Evolutionary conservation across 192 early-diverging fungal genomes (phyloP).

Genomic region (Thamnidium elegans): DNA sequence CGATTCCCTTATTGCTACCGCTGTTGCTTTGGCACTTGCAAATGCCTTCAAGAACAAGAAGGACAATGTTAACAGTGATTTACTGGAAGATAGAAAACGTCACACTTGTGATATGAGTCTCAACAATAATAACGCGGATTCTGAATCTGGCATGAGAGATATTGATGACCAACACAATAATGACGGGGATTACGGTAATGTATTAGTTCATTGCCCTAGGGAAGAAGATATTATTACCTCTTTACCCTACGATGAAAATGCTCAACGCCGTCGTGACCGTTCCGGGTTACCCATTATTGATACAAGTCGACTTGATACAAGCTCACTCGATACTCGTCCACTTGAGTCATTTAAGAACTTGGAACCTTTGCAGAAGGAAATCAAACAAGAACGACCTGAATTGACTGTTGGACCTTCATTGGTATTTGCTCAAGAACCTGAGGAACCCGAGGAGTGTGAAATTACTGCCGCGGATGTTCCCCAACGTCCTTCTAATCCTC

Average conservation of each 20-base stretch:
- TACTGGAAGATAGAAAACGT: background rate
- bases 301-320: no score
- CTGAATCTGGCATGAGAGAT: background rate
- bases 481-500: constrained; percentile 13
- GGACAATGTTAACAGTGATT: background rate
- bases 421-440: constrained; percentile 10
- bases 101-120: constrained; percentile 5
- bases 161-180: no score
- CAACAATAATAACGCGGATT: background rate
- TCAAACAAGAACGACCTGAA: background rate
- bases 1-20: constrained; percentile 28
- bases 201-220: constrained; percentile 9
- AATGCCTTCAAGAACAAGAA: background rate
- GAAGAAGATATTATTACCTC: constrained; percentile 37
- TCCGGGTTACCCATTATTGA: no score
- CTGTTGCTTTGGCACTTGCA: constrained; percentile 28
- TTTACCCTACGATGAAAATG: no score
- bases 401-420: background rate
- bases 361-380: no score
- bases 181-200: background rate
- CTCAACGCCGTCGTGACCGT: no score
- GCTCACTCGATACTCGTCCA: no score
- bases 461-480: background rate
- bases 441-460: background rate
- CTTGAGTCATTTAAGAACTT: no score